Percentiles rank a stretch among this genome's conserved stretches.
Conservation (phyloP, 352 stramenopile species). For the Pythium utonaiense region DNA sequence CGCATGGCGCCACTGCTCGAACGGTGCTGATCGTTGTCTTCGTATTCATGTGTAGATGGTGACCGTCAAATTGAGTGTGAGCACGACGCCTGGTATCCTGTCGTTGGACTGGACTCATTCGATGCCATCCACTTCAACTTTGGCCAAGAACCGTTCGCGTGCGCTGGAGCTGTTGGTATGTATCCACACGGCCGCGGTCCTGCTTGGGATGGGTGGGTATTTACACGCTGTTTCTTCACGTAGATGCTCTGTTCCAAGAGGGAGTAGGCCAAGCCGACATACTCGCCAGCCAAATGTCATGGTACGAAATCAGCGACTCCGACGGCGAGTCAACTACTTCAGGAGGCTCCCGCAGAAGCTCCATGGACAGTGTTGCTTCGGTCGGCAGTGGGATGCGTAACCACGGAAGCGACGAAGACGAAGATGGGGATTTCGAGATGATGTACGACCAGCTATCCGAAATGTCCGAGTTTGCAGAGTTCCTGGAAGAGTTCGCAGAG, state of each 20-base stretch:
- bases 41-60: conserved; percentile 20
- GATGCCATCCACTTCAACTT: conserved; percentile 83
- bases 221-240: not conserved
- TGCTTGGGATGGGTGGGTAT: no score
- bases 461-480: conserved; percentile 9
- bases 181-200: no score
- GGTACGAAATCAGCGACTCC: conserved; percentile 55
- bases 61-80: conserved; percentile 38
- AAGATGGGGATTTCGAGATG: conserved; percentile 24
- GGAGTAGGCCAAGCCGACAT: conserved; percentile 26
- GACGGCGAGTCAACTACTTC: conserved; percentile 20
- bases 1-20: no score
- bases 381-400: no score
- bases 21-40: not conserved
- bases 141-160: conserved; percentile 65
- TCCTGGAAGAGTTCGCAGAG: conserved; percentile 1
- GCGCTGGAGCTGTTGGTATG: conserved; percentile 42
- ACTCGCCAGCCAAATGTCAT: conserved; percentile 33
- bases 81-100: conserved; percentile 62
- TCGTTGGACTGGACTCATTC: conserved; percentile 78
- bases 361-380: not conserved
- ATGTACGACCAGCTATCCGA: conserved; percentile 16
- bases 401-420: conserved; percentile 14
- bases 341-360: not conserved
- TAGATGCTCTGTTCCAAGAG: conserved; percentile 56